These are phyloP conservation scores for Aspergillus japonicus DNA, from an alignment of 2,329 filamentous ascomycete species.

Conservation along the genomic window DNA sequence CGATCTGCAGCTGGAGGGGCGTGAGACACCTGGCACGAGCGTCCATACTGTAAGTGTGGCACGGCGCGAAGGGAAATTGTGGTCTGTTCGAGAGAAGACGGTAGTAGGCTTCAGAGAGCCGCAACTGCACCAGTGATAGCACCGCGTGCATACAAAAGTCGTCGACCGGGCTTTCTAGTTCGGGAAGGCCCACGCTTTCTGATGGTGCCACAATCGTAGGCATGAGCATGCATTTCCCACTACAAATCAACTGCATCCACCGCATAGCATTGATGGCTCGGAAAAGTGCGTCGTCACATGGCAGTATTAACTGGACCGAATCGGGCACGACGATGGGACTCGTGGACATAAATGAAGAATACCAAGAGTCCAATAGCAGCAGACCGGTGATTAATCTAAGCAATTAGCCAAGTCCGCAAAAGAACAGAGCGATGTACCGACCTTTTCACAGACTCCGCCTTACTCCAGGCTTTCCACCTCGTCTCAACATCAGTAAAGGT, in stretches of 20 bases:
- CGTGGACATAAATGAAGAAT: conserved; percentile 49
- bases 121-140: conserved; percentile 42
- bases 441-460: conserved; percentile 53
- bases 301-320: conserved; percentile 47
- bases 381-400: conserved; percentile 47
- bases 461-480: conserved; percentile 54
- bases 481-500: conserved; percentile 45
- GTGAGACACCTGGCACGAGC: conserved; percentile 44
- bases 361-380: conserved; percentile 50
- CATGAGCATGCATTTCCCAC: conserved; percentile 35
- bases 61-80: conserved; percentile 44
- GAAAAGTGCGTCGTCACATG: conserved; percentile 48
- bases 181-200: conserved; percentile 36
- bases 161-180: conserved; percentile 33
- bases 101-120: conserved; percentile 45
- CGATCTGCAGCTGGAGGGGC: conserved; percentile 33
- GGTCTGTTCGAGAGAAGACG: conserved; percentile 41
- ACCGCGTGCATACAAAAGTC: conserved; percentile 40
- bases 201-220: conserved; percentile 37
- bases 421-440: conserved; percentile 27
- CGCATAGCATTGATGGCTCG: conserved; percentile 39
- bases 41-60: conserved; percentile 50
- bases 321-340: conserved; percentile 49
- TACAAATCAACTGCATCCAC: conserved; percentile 39
- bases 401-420: not conserved